These are phyloP conservation scores for Xerocomellus chrysenteron DNA, from an alignment of 768 basidiomycete species.

Conservation along the genomic window DNA sequence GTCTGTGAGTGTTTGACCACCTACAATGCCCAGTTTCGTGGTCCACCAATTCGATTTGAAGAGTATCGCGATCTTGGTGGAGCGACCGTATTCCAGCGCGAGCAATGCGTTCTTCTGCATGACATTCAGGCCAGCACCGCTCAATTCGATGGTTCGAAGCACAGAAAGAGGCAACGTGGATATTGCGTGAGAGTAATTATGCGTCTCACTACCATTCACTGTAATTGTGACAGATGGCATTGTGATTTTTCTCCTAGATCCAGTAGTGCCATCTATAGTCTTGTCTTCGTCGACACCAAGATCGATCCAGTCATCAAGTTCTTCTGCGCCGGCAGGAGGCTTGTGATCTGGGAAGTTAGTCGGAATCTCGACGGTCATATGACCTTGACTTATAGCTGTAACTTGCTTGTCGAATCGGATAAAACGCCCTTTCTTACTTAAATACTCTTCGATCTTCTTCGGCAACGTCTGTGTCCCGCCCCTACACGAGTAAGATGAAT, in stretches of 20 bases:
- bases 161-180: constrained; percentile 5
- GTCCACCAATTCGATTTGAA: constrained; percentile 17
- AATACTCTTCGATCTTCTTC: neutral
- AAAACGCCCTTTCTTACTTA: neutral
- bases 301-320: neutral
- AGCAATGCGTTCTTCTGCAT: constrained; percentile 9
- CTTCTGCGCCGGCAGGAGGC: neutral
- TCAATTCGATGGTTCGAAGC: constrained; percentile 7
- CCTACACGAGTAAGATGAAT: neutral
- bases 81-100: neutral
- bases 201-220: constrained; percentile 7
- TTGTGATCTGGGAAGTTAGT: neutral
- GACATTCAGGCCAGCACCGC: neutral
- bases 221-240: constrained; percentile 6
- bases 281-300: neutral
- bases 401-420: constrained; percentile 2
- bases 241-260: neutral
- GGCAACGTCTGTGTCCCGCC: constrained; percentile 3
- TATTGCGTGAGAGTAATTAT: constrained; percentile 9
- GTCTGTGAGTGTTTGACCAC: constrained; percentile 12
- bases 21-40: constrained; percentile 7
- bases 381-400: constrained; percentile 1
- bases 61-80: constrained; percentile 4
- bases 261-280: neutral
- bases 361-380: neutral